Evolutionary conservation across 176 grass and related monocot species (phyloP).

Genomic region (Canna indica): DNA sequence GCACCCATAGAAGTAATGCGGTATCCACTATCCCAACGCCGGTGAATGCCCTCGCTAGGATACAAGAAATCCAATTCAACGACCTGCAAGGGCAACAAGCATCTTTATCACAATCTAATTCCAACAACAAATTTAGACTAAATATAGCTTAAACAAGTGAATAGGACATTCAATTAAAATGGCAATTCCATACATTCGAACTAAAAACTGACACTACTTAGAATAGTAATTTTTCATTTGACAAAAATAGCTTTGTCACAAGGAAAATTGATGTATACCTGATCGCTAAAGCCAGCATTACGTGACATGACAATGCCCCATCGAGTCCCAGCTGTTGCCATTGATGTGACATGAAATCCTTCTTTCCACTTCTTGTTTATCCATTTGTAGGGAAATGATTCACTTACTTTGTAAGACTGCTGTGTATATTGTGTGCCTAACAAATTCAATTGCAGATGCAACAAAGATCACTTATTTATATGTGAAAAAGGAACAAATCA

Average conservation of each 20-base stretch:
- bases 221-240: background rate
- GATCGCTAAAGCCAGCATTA: constrained; percentile 16
- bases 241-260: background rate
- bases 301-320: constrained; percentile 21
- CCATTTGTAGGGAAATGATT: constrained; percentile 14
- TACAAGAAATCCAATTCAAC: constrained; percentile 17
- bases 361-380: constrained; percentile 21
- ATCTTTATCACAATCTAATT: background rate
- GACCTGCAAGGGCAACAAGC: background rate
- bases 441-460: background rate
- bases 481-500: background rate
- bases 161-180: background rate
- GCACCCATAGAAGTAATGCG: constrained; percentile 15
- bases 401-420: constrained; percentile 19
- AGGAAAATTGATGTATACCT: background rate
- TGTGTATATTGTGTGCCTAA: constrained; percentile 13
- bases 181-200: too few species aligned
- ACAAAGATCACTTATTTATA: background rate
- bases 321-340: constrained; percentile 7
- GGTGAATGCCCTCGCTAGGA: constrained; percentile 12
- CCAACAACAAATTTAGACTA: background rate
- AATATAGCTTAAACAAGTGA: background rate
- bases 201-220: too few species aligned
- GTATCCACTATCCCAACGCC: constrained; percentile 13
- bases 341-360: constrained; percentile 17